Evolutionary conservation across 148 eudicot species (phyloP), one percentile per base, ranked within the genome.

Genomic region (Selenicereus undatus): DNA sequence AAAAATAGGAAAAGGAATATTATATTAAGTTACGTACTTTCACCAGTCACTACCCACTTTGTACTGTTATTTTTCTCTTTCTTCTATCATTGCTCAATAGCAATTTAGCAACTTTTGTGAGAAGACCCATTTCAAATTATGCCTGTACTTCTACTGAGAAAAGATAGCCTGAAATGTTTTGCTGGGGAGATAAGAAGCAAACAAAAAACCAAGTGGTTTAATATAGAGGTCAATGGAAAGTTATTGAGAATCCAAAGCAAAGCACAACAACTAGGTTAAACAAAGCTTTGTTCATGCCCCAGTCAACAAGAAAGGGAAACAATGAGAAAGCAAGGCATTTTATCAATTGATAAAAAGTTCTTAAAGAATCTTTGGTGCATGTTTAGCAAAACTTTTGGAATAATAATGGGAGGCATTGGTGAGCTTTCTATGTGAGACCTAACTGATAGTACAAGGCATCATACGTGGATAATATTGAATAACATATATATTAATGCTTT

Each of bases 31-130:
- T n/a, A n/a, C n/a, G n/a, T n/a, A n/a, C n/a, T n/a, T n/a, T n/a
- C n/a, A n/a, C n/a, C n/a, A n/a, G n/a, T n/a, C n/a, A n/a, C n/a
- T n/a, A n/a, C n/a, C n/a, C n/a, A n/a, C n/a, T n/a, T n/a, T n/a
- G n/a, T n/a, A n/a, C n/a, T n/a, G n/a, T n/a, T n/a, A n/a, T n/a
- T n/a, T n/a, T n/a, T n/a, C n/a, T n/a, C n/a, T n/a, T n/a, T n/a
- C n/a, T n/a, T n/a, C n/a, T n/a, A n/a, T n/a, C n/a, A n/a, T n/a
- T n/a, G n/a, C n/a, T n/a, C n/a, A n/a, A n/a, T n/a, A n/a, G n/a
- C n/a, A n/a, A n/a, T n/a, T n/a, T 86, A 21, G 93, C 90, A 68
- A 90, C 73, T 36, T 90, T 86, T 71, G 87, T 87, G 65, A 94
- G 86, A 76, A 89, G 51, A 60, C 97, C 93, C 98, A 94, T 94